Base-by-base conservation (phyloP, 805 yeast species). In the Cyberlindnera mississippiensis region DNA sequence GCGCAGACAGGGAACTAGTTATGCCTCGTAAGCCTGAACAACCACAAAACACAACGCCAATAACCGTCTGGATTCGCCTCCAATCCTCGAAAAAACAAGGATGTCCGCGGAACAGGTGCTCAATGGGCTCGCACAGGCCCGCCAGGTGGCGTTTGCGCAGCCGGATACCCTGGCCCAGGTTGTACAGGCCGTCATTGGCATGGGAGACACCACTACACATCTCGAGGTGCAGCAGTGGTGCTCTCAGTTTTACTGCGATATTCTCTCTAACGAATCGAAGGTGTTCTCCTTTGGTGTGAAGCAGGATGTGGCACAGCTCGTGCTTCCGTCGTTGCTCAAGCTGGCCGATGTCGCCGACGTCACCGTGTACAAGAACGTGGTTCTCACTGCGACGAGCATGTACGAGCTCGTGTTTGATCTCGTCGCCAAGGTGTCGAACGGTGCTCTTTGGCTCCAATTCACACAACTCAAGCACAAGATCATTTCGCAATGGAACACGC, bases 401-500 rank as follows among this genome's bases (percentile, higher is more conserved):
- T 78, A 72, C 49, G 76, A 76, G 13, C 54, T 68, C 51, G 49
- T 71, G 30, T 68, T 76, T 46, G 71, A 66, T 44, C 56, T 72
- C 22, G 69, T 72, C 35, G 73, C 68, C 18, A 68, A 59, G 53
- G 68, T 66, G 33, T 60, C 70, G 2, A 66, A 67, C 42, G 50
- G 51, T 6, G 55, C 56, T 11, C 49, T 67, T 13, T 88, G 95
- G 95, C 59, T 64, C 19, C 68, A 71, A 35, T 54, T 85, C 46
- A 59, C 67, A 13, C 71, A 68, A 6, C 62, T 90, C 53, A 86
- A 85, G 61, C 66, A 67, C 24, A 66, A 65, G 27, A 67, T 87
- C n/a, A 59, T 85, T n/a, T 62, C 69, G 9, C 72, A 78, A 43
- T 86, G 87, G 79, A 75, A 71, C 17, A 59, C 77, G 4, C 50